Evolutionary conservation across 495 filamentous ascomycete species (phyloP).

Genomic region (Aspergillus leporis): DNA sequence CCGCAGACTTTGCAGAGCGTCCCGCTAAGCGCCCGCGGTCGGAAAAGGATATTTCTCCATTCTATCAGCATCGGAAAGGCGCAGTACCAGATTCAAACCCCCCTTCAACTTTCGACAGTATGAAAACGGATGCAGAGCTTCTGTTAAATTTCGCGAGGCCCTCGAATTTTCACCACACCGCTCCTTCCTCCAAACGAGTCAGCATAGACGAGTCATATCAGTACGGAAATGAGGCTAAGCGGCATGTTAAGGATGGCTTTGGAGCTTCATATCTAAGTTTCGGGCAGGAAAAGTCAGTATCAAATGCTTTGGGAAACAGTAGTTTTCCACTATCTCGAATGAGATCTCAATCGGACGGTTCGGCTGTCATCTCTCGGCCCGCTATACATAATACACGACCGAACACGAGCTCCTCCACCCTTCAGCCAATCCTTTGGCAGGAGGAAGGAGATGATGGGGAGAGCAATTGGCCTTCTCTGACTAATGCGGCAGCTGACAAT

Average conservation of each 20-base stretch:
- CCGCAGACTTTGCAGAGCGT: slow-evolving; percentile 40
- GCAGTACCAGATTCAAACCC: slow-evolving; percentile 48
- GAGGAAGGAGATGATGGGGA: slow-evolving; percentile 31
- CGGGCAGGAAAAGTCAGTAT: slow-evolving; percentile 20
- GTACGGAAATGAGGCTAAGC: slow-evolving; percentile 26
- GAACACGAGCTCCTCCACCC: slow-evolving; percentile 43
- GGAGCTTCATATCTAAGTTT: slow-evolving; percentile 13
- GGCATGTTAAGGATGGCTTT: slow-evolving; percentile 28
- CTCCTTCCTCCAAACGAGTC: slow-evolving; percentile 31
- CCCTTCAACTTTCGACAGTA: slow-evolving; percentile 40
- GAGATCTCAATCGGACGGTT: slow-evolving; percentile 50
- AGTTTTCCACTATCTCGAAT: slow-evolving; percentile 38
- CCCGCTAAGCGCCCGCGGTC: slow-evolving; percentile 63
- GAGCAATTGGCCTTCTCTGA: slow-evolving; percentile 17
- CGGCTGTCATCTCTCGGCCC: slow-evolving; percentile 41
- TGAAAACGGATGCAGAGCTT: slow-evolving; percentile 55
- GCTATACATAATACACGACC: slow-evolving; percentile 39
- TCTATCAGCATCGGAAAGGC: slow-evolving; percentile 29
- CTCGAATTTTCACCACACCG: slow-evolving; percentile 31
- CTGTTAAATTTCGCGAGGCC: slow-evolving; percentile 50
- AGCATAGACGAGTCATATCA: slow-evolving; percentile 41
- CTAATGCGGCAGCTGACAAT: slow-evolving; percentile 11
- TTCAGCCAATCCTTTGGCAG: slow-evolving; percentile 41
- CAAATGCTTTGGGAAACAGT: slow-evolving; percentile 12
- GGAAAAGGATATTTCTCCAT: slow-evolving; percentile 54